Evolutionary conservation across 192 early-diverging fungal species (phyloP), one percentile per base, ranked within the genome.

Genomic region (Phlyctochytrium arcticum): DNA sequence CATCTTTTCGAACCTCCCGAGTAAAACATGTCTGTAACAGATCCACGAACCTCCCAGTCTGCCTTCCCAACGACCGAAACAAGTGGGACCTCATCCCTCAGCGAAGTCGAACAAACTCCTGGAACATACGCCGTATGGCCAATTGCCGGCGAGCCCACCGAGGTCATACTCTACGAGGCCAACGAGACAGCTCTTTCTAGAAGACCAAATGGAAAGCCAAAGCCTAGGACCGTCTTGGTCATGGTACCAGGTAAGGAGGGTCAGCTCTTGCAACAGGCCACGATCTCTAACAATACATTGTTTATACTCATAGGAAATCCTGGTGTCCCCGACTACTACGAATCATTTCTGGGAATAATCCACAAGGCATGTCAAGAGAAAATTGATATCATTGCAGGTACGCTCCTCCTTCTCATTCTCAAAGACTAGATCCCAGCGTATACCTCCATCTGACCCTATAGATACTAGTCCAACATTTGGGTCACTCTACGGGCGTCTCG

Each of bases 261-360:
- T n/a, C n/a, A n/a, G n/a, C n/a, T n/a, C n/a, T n/a, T n/a, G n/a
- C n/a, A n/a, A 19, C 36, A 44, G 6, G 4, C 10, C n/a, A n/a
- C n/a, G 35, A 19, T 19, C 39, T 44, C 21, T 44, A 24, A 10
- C 19, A 21, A 19, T 23, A 61, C 54, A 36, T 19, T 24, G 30
- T 64, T 21, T 6, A n/a, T 23, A 65, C 34, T 31, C 36, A 78
- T 83, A 39, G 90, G 90, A 0, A 92, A 90, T 77, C 90, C 90
- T 4, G 93, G 93, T 3, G 53, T 90, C 33, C 78, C 88, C 26
- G 88, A 93, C 49, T 91, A 91, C 64, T 95, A 95, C 63, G 81
- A 75, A 21, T 71, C 72, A n/a, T 95, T 93, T 65, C 81, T 88
- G 57, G 59, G 80, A 21, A 63, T 73, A 23, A 5, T 65, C 1